Base-by-base conservation (phyloP, 768 basidiomycete species). In the Kwoniella pini region DNA sequence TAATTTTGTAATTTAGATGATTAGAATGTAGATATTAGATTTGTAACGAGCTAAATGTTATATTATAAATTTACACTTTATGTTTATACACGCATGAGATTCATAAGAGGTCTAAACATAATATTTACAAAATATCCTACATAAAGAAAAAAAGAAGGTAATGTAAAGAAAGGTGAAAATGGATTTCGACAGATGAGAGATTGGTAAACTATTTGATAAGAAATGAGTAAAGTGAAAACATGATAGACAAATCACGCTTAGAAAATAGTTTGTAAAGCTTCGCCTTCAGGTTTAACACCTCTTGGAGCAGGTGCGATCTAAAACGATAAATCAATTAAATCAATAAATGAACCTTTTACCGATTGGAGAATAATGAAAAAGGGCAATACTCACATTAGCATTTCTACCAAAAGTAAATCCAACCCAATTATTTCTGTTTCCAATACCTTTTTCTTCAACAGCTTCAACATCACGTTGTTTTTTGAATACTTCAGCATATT, bases 401-500 rank as follows among this genome's bases (percentile, higher is more conserved):
- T 77, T 77, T 50, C 70, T 65, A 9, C 78, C 78, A 60, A 80
- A 80, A n/a, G 79, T 79, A 64, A 79, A 79, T 12, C 77, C 75
- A 30, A 77, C 70, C 79, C 79, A 80, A 56, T 77, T 77, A 49
- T 77, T 77, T 55, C 77, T 67, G 26, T 71, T 70, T 11, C 75
- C 77, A 21, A 62, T 57, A 15, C 75, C 91, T 77, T 89, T 89
- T 81, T 98, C 95, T 78, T 84, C 86, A 17, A 97, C 90, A 57
- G 84, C 84, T 24, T 95, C 95, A 24, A 99, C 94, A 75, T 97
- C 94, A 71, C 81, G 82, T 80, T 97, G 93, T 80, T 98, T 99
- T 82, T 96, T 96, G 79, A 89, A 86, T 6, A 99, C 96, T 78
- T 99, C 95, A 11, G 94, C 91, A 74, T 98, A 98, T 81, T 98